A percentile compares a stretch with the other conserved stretches of the same genome.
phyloP scores from a whole-genome alignment of 108 stramenopile species.

The Poteriospumella lacustris region DNA sequence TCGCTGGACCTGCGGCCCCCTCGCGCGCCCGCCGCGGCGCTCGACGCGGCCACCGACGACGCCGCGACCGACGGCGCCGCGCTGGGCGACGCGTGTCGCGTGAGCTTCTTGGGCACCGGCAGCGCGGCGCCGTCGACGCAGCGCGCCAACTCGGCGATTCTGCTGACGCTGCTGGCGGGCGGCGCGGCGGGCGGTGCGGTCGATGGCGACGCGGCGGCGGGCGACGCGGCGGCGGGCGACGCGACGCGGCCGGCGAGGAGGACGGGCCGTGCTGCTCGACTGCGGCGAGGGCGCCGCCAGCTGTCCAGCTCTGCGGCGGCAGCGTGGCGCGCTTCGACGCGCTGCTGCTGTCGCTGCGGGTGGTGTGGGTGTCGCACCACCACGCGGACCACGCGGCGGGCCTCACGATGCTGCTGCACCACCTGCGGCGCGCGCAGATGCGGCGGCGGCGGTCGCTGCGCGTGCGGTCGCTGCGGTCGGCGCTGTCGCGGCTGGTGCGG shows the following conservation, averaged over 20 bases:
- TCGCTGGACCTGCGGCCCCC: too few relatives aligned
- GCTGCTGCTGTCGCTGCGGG: slow-evolving; percentile 50
- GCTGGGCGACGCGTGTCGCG: too few relatives aligned
- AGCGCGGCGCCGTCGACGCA: slow-evolving; percentile 14
- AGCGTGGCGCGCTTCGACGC: neutral
- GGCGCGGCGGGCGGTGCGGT: neutral
- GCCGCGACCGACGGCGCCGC: too few relatives aligned
- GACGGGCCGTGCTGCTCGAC: neutral
- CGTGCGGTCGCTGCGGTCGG: slow-evolving; percentile 69
- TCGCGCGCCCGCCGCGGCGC: too few relatives aligned
- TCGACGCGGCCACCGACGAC: too few relatives aligned
- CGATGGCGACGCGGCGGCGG: too few relatives aligned
- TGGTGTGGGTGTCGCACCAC: slow-evolving; percentile 91
- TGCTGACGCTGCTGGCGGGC: neutral
- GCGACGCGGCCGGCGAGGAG: too few relatives aligned
- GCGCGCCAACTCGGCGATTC: neutral
- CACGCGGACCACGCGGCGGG: slow-evolving; percentile 97
- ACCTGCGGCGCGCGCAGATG: slow-evolving; percentile 46
- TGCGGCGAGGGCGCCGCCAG: neutral
- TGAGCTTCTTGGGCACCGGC: slow-evolving; percentile 19
- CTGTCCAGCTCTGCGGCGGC: neutral
- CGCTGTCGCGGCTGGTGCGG: slow-evolving; percentile 68
- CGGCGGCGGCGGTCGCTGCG: slow-evolving; percentile 43
- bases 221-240: too few relatives aligned
- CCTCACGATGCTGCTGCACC: slow-evolving; percentile 65